Percentiles rank a stretch among this genome's conserved stretches.
phyloP scores from a whole-genome alignment of 139 green algal genomes.

The Chloropicon primus region DNA sequence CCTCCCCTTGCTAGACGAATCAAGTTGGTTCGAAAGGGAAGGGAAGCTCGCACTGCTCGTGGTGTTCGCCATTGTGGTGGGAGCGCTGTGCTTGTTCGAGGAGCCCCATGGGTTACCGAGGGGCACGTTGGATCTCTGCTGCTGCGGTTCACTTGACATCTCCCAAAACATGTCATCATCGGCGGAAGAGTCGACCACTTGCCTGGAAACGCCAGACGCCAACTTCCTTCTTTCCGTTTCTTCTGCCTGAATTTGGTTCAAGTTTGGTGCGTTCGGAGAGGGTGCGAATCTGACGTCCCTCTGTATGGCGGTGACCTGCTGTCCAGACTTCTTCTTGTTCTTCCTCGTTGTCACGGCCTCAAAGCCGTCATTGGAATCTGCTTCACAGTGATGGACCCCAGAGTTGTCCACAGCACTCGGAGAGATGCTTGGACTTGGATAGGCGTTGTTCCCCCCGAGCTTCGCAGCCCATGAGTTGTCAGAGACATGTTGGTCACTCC shows the following conservation, averaged over 20 bases:
- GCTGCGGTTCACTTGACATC: neutral
- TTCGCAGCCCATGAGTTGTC: slow-evolving; percentile 4
- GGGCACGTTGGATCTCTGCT: neutral
- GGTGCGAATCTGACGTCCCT: neutral
- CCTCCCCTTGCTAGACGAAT: neutral
- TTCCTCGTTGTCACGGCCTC: slow-evolving; percentile 5
- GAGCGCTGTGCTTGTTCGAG: neutral
- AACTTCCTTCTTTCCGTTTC: slow-evolving; percentile 31
- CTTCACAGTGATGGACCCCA: neutral
- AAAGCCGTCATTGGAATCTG: slow-evolving; percentile 6
- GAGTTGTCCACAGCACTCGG: neutral
- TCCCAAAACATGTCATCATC: slow-evolving; percentile 51
- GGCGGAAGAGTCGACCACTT: slow-evolving; percentile 4
- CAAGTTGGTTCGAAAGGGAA: neutral
- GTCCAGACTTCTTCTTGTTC: neutral
- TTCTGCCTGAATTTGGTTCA: slow-evolving; percentile 20
- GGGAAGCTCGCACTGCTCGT: neutral
- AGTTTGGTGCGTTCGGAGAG: neutral
- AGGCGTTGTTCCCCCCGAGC: slow-evolving; percentile 1
- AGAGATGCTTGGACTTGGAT: neutral
- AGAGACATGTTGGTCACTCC: neutral
- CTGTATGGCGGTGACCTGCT: neutral
- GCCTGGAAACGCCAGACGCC: slow-evolving; percentile 14
- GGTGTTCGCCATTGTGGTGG: neutral
- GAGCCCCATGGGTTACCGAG: neutral